Percentiles rank a stretch among this genome's conserved stretches.
Conservation (phyloP, 805 yeast species). For the Saturnispora dispora region DNA sequence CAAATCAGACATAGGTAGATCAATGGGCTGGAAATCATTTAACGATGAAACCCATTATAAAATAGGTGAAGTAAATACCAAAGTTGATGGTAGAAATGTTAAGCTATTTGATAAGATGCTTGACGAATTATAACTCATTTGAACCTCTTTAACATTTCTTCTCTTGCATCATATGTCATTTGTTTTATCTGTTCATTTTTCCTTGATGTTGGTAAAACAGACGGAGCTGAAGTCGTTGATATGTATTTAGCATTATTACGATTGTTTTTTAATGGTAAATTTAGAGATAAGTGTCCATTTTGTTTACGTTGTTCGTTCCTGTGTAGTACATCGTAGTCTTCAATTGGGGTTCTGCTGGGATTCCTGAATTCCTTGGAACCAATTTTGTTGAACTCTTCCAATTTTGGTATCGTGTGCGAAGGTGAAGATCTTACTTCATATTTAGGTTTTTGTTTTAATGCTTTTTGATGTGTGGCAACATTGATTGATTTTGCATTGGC, state of each 20-base stretch:
- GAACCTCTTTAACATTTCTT: constrained; percentile 12
- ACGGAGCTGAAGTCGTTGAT: neutral
- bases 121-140: neutral
- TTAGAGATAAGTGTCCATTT: constrained; percentile 4
- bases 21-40: constrained; percentile 6
- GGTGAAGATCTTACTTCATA: neutral
- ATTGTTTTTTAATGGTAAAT: neutral
- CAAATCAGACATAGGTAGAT: constrained; percentile 1
- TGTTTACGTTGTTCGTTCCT: constrained; percentile 4
- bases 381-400: constrained; percentile 1
- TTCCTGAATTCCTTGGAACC: constrained; percentile 2
- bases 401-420: neutral
- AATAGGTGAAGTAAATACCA: constrained; percentile 11
- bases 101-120: constrained; percentile 14
- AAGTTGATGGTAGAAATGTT: constrained; percentile 14
- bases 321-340: constrained; percentile 1
- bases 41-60: neutral
- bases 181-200: constrained; percentile 7
- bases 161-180: constrained; percentile 12
- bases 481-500: constrained; percentile 1
- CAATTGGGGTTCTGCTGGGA: neutral
- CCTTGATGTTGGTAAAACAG: neutral
- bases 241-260: neutral
- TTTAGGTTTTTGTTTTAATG: neutral
- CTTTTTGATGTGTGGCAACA: neutral